phyloP scores from a whole-genome alignment of 148 eudicot species.

The Rhododendron ovatum region DNA sequence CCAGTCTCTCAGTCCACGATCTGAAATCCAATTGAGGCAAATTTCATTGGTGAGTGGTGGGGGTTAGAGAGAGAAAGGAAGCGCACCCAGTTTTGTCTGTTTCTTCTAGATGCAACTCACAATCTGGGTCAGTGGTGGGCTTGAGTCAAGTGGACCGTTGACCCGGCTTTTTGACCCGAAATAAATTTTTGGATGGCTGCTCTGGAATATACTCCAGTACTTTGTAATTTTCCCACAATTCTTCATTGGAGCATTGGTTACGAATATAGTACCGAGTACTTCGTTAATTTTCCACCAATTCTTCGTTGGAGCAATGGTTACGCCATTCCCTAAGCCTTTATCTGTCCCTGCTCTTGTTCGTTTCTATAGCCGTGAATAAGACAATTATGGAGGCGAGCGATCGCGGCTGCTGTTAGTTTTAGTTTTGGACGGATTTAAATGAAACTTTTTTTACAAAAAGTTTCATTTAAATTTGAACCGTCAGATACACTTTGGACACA shows the following conservation, averaged over 20 bases:
- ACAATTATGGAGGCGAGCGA: too few relatives aligned
- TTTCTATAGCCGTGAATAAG: too few relatives aligned
- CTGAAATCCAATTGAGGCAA: neutral
- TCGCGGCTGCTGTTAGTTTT: too few relatives aligned
- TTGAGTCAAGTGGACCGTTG: constrained; percentile 10
- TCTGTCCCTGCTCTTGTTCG: neutral
- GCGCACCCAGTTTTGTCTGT: neutral
- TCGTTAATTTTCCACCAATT: neutral
- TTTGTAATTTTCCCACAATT: neutral
- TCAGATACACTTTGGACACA: too few relatives aligned
- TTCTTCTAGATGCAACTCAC: neutral
- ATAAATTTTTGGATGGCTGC: neutral
- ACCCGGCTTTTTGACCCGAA: constrained; percentile 4
- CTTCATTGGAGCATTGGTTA: constrained; percentile 3
- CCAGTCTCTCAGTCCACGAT: neutral
- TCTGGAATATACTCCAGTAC: neutral
- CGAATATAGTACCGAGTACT: neutral
- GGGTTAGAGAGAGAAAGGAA: neutral
- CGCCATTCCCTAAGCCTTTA: neutral
- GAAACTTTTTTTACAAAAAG: too few relatives aligned
- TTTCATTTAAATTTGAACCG: too few relatives aligned
- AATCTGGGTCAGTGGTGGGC: neutral
- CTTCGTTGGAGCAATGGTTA: constrained; percentile 3
- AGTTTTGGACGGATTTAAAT: too few relatives aligned
- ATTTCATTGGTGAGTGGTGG: neutral